Base-by-base conservation (phyloP, 73 alveolate genomes). In the Effrenium voratum region DNA sequence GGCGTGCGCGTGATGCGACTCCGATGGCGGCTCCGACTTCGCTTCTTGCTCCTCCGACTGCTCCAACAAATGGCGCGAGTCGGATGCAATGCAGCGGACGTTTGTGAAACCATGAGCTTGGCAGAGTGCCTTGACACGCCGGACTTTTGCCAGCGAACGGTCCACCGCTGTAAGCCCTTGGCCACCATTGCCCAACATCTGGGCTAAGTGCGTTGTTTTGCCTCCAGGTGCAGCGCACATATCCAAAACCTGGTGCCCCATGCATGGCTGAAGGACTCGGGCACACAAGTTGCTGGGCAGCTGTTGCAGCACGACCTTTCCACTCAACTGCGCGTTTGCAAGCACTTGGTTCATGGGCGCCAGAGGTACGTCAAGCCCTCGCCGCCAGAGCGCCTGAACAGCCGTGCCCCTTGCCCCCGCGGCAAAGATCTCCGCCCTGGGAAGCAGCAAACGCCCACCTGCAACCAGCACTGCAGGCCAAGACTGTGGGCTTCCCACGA, bases 381-480 rank as follows among this genome's bases (percentile, higher is more conserved):
- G 84, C 30, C 95, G 95, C 95, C 95, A 88, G 85, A 60, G 44
- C 52, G 66, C 95, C 40, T 38, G 40, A 19, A 88, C 95, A 3
- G 95, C 95, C 12, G 95, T 38, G 79, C 79, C 79, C 73, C 38
- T 46, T 34, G 38, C n/a, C 55, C 73, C 95, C 26, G 57, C 36
- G 3, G 83, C 70, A 43, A 88, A 88, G 84, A 88, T 88, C 19
- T 84, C 73, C 24, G 57, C 28, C 41, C 95, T 72, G 24, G 95
- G 81, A 46, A 88, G 34, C 41, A 60, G 60, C 41, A 88, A 30
- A 12, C 85, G 95, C 16, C 95, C 95, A 12, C 95, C 95, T 2
- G 95, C 95, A 34, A 88, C 84, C 70, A 88, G 77, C 30, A 88
- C 95, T 40, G 95, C 95, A 13, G 95, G 95, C 95, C 95, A 88